Evolutionary conservation across 805 yeast species (phyloP).

Genomic region (Kuraishia floccosa): DNA sequence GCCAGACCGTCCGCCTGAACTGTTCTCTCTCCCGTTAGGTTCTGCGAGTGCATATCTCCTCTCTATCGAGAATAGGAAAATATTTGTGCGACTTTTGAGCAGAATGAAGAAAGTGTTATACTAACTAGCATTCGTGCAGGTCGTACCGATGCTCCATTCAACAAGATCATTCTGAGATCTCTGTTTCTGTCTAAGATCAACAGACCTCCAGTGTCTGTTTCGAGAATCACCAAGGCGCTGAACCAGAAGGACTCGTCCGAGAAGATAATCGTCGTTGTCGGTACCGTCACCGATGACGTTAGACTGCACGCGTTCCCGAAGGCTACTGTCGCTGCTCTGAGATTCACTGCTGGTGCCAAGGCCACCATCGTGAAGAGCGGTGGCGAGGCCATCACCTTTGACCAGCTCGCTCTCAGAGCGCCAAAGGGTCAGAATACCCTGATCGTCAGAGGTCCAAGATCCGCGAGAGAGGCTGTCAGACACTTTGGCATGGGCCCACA

Average conservation of each 20-base stretch:
- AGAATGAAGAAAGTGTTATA: constrained; percentile 22
- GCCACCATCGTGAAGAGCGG: constrained; percentile 97
- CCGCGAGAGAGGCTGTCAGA: constrained; percentile 98
- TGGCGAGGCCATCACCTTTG: constrained; percentile 99
- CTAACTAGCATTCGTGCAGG: constrained; percentile 38
- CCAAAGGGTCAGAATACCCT: constrained; percentile 99
- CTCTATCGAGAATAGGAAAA: too few relatives aligned
- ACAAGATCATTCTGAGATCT: constrained; percentile 90
- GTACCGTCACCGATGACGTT: constrained; percentile 98
- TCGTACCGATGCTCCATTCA: constrained; percentile 98
- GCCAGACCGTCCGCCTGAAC: too few relatives aligned
- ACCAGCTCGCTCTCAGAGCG: constrained; percentile 97
- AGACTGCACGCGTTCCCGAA: constrained; percentile 92
- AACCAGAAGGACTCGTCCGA: constrained; percentile 72
- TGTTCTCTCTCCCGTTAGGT: too few relatives aligned
- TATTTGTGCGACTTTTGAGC: constrained; percentile 40
- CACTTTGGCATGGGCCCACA: constrained; percentile 99
- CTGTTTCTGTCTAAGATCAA: constrained; percentile 96
- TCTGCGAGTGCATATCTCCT: constrained; percentile 26
- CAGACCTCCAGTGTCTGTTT: constrained; percentile 98
- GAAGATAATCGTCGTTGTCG: constrained; percentile 95
- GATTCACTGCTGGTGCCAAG: constrained; percentile 98
- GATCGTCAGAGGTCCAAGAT: constrained; percentile 98
- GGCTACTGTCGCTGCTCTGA: constrained; percentile 97
- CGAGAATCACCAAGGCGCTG: constrained; percentile 81